Conservation (phyloP, 1,284 basidiomycete species). For the Exobasidium cylindrosporum region DNA sequence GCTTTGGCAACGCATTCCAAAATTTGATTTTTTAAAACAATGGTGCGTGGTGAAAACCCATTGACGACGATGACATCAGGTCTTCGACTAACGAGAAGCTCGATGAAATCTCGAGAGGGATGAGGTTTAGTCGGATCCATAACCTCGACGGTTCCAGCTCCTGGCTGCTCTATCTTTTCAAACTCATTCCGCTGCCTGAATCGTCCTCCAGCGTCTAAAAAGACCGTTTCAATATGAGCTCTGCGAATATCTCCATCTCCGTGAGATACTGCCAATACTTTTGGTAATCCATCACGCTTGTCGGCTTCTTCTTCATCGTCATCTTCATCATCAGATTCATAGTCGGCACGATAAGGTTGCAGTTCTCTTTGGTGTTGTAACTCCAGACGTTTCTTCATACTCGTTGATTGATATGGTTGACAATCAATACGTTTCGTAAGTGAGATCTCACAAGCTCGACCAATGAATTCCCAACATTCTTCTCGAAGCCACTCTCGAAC, state of each 20-base stretch:
- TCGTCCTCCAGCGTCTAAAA: conserved; percentile 81
- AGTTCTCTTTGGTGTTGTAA: neutral
- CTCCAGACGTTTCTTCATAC: conserved; percentile 43
- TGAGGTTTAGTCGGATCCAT: conserved; percentile 7
- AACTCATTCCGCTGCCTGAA: conserved; percentile 82
- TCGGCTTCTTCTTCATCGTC: conserved; percentile 55
- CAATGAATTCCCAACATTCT: conserved; percentile 72
- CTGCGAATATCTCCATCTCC: conserved; percentile 89
- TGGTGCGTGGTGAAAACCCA: conserved; percentile 68
- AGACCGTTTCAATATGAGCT: conserved; percentile 81
- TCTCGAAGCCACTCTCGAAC: conserved; percentile 82
- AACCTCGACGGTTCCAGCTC: conserved; percentile 20
- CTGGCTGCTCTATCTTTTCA: conserved; percentile 62
- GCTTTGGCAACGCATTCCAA: conserved; percentile 66
- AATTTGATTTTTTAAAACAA: conserved; percentile 64
- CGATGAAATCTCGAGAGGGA: conserved; percentile 65
- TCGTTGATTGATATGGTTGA: conserved; percentile 67
- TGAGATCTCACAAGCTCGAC: conserved; percentile 39
- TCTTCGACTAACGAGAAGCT: conserved; percentile 73
- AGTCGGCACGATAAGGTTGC: conserved; percentile 2
- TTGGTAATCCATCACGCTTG: conserved; percentile 69
- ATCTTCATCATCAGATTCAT: conserved; percentile 18
- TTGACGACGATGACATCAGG: conserved; percentile 88
- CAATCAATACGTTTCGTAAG: conserved; percentile 57
- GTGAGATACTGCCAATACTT: conserved; percentile 88